These are phyloP conservation scores for Tieghemiomyces parasiticus DNA, from an alignment of 192 early-diverging fungal genomes.

Conservation along the genomic window DNA sequence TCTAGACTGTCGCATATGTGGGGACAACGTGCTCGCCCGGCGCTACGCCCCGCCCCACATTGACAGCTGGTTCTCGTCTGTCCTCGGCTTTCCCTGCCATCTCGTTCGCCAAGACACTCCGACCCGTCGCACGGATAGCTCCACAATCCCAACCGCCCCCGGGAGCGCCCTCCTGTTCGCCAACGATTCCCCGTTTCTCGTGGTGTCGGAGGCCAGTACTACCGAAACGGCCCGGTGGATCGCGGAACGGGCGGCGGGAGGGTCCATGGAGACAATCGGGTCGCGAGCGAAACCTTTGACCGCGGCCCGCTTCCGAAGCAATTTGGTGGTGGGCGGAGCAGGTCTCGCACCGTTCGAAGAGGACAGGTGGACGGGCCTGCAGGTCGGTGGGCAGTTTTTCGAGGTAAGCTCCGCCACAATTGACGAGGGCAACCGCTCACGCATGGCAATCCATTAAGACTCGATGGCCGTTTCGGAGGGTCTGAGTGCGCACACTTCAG, in stretches of 20 bases:
- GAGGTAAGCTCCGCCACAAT: constrained; percentile 21
- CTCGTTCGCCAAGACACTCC: constrained; percentile 19
- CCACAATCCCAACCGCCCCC: constrained; percentile 18
- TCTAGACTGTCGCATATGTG: constrained; percentile 21
- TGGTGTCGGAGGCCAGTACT: constrained; percentile 44
- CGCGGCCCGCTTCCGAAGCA: constrained; percentile 45
- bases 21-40: constrained; percentile 14
- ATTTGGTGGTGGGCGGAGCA: constrained; percentile 34
- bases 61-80: constrained; percentile 27
- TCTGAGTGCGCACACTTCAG: not conserved
- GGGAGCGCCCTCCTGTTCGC: constrained; percentile 36
- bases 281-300: constrained; percentile 14
- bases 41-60: constrained; percentile 11
- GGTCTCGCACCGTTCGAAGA: constrained; percentile 43
- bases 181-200: constrained; percentile 56
- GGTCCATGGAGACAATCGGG: constrained; percentile 1
- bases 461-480: not conserved
- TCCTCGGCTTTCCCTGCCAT: constrained; percentile 25
- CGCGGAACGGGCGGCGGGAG: constrained; percentile 14
- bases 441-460: not conserved
- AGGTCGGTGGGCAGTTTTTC: constrained; percentile 30
- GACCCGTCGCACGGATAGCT: constrained; percentile 20
- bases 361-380: constrained; percentile 37
- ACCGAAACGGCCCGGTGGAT: constrained; percentile 36
- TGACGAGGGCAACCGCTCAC: not conserved